Base-by-base conservation (phyloP, 306 rosid genomes). In the Betula pendula region DNA sequence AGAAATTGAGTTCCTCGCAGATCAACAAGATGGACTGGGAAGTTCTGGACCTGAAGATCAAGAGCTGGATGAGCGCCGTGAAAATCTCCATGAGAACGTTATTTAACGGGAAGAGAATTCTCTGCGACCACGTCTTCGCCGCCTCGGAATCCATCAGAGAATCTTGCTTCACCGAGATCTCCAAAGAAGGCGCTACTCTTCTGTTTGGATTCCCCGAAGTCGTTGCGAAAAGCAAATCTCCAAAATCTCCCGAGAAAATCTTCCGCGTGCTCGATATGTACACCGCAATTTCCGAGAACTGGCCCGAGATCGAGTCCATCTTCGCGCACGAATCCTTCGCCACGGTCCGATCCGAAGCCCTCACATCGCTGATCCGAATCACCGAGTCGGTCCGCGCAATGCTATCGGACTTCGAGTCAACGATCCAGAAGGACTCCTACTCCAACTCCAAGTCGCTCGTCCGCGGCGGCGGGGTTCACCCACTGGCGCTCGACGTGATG, bases 251-350 rank as follows among this genome's bases (percentile, higher is more conserved):
- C 8, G 91, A 90, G 62, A 88, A 77, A 56, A 81, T 94, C 4
- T 91, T 91, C 51, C 83, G 89, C 5, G 43, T 86, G 29, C 97
- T 94, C 15, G 96, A 88, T 45, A 86, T 91, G 91, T 86, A 87
- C 75, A 44, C 84, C 1, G 77, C 77, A 1, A 81, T 87, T 40
- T 63, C 82, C 15, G 83, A 72, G 13, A 51, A 77, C 22, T 81
- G 72, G 86, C 83, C 88, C 58, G 93, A 90, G 72, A 90, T 94
- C 55, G 97, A 94, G 40, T 76, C 87, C 8, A 86, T 85, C 2
- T 94, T 94, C 68, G 75, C 87, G 0, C 87, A 70, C 31, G 88
- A 87, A 12, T 86, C 93, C 16, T 76, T 86, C 31, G 51, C 85
- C 5, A 59, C 10, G 2, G 72, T 86, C 58, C 76, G 82, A 55